Evolutionary conservation across 2,329 filamentous ascomycete genomes (phyloP), one percentile per base, ranked within the genome.

Genomic region (Cercospora sojina): DNA sequence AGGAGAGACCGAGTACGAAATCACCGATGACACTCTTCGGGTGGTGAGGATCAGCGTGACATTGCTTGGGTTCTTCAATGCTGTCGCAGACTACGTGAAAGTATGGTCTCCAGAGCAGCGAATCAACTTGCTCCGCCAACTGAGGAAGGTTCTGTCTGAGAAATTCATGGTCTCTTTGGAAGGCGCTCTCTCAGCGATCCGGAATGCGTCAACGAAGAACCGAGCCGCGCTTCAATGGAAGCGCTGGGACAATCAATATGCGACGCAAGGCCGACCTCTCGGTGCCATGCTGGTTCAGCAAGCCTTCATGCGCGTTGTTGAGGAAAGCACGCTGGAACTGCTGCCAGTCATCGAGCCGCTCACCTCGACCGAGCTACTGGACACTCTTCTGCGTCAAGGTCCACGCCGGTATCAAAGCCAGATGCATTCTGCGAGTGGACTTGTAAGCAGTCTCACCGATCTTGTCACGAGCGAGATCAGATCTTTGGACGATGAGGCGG

Each of bases 281-380:
- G 93, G 95, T 9, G 92, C 93, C 12, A 95, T 97, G 90, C 85
- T 98, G 5, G 80, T 99, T 23, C 93, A 97, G 77, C 88, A 92
- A 74, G 93, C 90, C 69, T 96, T 96, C 76, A 92, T 96, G 84
- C 89, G 88, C 78, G 86, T 98, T 32, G 84, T 97, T 12, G 89
- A 78, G 64, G 68, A 75, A 23, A 75, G 69, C 51, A 70, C 74
- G 7, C 49, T 71, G 20, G 69, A 74, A 12, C 64, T 77, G 18
- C 62, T 77, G 13, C 69, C 71, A 16, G 31, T 69, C 1, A 57
- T 61, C 10, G 68, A 73, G 9, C 63, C 67, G 3, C 66, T 71
- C 31, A 60, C 70, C 18, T 65, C 65, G 6, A 49, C 67, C 2
- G 67, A 65, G 7, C 63, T 75, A 10, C 66, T 76, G 20, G 69